Evolutionary conservation across 2,329 filamentous ascomycete genomes (phyloP), one percentile per base, ranked within the genome.

Genomic region (Bipolaris oryzae): DNA sequence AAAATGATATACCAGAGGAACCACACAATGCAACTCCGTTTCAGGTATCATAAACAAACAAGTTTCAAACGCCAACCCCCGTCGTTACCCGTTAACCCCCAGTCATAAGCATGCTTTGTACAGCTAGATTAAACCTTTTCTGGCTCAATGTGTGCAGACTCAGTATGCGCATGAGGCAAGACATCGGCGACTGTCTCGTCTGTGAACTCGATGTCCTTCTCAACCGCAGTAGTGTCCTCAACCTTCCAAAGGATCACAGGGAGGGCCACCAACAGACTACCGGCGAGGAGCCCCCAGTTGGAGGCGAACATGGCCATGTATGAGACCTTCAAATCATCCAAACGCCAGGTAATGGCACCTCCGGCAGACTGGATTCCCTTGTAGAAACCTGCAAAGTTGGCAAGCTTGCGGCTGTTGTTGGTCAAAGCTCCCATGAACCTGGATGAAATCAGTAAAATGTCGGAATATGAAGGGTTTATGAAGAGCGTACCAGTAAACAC

Each of bases 341-440:
- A 75, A 23, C 86, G 84, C 87, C 86, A 90, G 69, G 86, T 89
- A 67, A 93, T 85, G 56, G 90, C 92, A 3, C 88, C 87, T 67
- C 91, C 92, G 16, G 90, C 91, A n/a, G 90, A 94, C 76, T 96
- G 92, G 62, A 96, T 90, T 48, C 89, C 89, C 80, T 95, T 95
- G 84, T 95, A 95, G 81, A 90, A 93, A 61, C 91, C 93, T 39
- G 92, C 90, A 71, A 94, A 89, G 81, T 97, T 96, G 79, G 94
- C 93, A 25, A 94, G 85, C 76, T 92, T 94, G 76, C 93, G 91
- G 58, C 90, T 87, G 62, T 94, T 96, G 85, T 98, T 98, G 73
- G 91, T 93, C 41, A 97, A 83, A 7, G 93, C 86, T 48, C 94
- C 94, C 89, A 98, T 96, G 80, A 56, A 56, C 53, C 53, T 56